A percentile compares a stretch with the other conserved stretches of the same genome.
Conservation (phyloP, 345 rosid species). For the Rhodamnia rubescens region DNA sequence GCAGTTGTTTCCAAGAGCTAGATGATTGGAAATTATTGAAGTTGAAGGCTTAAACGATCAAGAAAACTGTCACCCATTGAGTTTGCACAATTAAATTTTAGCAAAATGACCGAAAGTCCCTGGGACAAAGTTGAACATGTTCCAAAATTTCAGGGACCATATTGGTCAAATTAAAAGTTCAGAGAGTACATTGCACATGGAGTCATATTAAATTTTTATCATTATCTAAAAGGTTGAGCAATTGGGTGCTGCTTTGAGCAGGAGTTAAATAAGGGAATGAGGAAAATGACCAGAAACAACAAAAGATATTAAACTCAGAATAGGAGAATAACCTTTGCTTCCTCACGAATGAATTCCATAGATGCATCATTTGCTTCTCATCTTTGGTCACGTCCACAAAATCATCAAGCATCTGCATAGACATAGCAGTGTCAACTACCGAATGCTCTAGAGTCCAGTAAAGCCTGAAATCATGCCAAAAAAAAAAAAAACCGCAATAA, state of each 20-base stretch:
- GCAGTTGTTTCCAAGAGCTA: background rate
- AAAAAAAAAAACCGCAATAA: background rate
- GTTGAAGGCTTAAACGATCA: background rate
- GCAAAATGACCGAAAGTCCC: too few relatives aligned
- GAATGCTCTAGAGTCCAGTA: background rate
- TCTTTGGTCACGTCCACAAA: conserved; percentile 95
- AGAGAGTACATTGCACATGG: too few relatives aligned
- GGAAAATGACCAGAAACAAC: background rate
- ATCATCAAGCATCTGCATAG: conserved; percentile 93
- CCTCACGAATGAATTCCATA: conserved; percentile 97
- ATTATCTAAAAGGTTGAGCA: background rate
- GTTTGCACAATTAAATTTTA: background rate
- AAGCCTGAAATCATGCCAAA: background rate
- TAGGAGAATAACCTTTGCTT: conserved; percentile 64
- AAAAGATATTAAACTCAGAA: background rate
- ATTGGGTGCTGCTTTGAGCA: background rate
- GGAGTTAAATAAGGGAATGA: background rate
- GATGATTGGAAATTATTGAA: background rate
- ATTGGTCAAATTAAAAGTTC: too few relatives aligned
- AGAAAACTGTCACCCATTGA: background rate
- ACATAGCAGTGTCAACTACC: background rate
- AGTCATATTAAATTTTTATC: background rate
- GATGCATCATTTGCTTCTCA: conserved; percentile 95
- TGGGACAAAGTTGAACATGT: too few relatives aligned
- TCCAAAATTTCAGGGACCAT: too few relatives aligned